Base-by-base conservation (phyloP, 2,329 filamentous ascomycete genomes). In the Aspergillus hortae region DNA sequence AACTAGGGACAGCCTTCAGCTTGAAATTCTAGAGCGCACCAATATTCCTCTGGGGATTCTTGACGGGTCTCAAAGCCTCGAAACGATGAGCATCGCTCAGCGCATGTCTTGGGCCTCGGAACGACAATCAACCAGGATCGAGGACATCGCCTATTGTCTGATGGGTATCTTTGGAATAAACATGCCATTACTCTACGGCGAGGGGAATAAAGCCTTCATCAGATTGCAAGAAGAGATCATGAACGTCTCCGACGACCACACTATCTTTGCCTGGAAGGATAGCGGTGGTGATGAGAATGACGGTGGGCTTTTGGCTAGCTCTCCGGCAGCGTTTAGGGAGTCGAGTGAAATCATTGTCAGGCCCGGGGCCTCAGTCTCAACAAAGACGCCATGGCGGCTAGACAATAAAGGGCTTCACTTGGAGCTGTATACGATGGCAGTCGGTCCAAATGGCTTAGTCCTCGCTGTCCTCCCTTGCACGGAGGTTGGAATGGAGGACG, bases 91-190 rank as follows among this genome's bases (percentile, higher is more conserved):
- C 15, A 19, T 48, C 23, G 46, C 46, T 10, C 46, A 48, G 7
- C 35, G 46, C 10, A 48, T 48, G 46, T 48, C 46, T 23, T 48
- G 46, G 46, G 46, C 46, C 2, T 36, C 35, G 6, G 10, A 38
- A 15, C 14, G 36, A 12, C 33, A 30, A 9, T 25, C 35, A 4
- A 41, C 33, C 15, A 40, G 46, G 23, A 4, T 41, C 3, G 35
- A 41, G n/a, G 46, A 48, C 10, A 14, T 6, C 10, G 46, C 46
- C 4, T 48, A 41, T 21, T 48, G 33, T 11, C 15, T 48, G 15
- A 12, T 48, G 19, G 46, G 35, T 0, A 40, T 48, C 12, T 48
- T 48, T 30, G 19, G 33, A 4, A 30, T 48, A 19, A 48, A 48
- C 21, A 48, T 48, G 35, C 46, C 46, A 0, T 10, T 48, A 4